Evolutionary conservation across 108 stramenopile species (phyloP).

Genomic region (Chaetoceros tenuissimus): DNA sequence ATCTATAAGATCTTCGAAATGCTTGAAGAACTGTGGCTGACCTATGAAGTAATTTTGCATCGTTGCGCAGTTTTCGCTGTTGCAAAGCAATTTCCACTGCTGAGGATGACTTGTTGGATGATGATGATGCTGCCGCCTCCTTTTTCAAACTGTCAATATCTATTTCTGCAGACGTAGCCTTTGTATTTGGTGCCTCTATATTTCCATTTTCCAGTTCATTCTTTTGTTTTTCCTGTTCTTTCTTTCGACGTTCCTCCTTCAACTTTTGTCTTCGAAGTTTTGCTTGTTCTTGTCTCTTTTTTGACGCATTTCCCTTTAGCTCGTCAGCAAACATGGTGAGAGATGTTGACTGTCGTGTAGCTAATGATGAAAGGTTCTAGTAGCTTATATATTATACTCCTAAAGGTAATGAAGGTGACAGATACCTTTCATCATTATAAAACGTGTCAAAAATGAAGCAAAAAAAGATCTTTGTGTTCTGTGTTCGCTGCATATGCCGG

Average conservation of each 20-base stretch:
- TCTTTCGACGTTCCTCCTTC: conserved; percentile 45
- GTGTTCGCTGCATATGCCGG: no score
- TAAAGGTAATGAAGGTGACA: no score
- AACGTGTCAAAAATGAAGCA: no score
- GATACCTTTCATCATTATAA: no score
- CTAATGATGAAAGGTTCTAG: no score
- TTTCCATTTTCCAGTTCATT: conserved; percentile 15
- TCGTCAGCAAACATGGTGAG: conserved; percentile 80
- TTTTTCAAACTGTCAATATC: background rate
- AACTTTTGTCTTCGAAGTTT: conserved; percentile 44
- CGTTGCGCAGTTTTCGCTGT: conserved; percentile 54
- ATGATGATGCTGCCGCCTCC: background rate
- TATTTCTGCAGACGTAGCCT: background rate
- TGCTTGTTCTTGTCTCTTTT: conserved; percentile 64
- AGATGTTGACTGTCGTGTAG: no score
- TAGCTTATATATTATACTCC: no score
- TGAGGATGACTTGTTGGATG: conserved; percentile 6
- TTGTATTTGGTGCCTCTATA: background rate
- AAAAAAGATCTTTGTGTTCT: no score
- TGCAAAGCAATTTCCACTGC: conserved; percentile 54
- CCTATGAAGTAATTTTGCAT: conserved; percentile 21
- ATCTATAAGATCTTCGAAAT: conserved; percentile 32
- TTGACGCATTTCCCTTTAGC: conserved; percentile 51
- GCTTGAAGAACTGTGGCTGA: conserved; percentile 49
- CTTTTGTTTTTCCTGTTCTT: conserved; percentile 26